A percentile compares a stretch with the other conserved stretches of the same genome.
These are phyloP conservation scores for Penicillium expansum DNA, from an alignment of 2,329 filamentous ascomycete genomes.

Conservation along the genomic window DNA sequence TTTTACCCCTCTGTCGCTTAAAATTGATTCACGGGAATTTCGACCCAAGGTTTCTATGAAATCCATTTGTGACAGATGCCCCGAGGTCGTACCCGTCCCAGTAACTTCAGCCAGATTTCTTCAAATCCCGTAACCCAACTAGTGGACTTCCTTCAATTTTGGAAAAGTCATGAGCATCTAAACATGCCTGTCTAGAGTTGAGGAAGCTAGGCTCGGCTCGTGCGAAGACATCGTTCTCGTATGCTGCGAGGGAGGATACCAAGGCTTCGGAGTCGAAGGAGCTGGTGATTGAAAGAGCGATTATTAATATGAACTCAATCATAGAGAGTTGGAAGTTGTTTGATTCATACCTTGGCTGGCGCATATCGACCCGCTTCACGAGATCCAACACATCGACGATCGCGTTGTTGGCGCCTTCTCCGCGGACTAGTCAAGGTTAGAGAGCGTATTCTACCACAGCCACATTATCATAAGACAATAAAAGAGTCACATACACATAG, in stretches of 20 bases:
- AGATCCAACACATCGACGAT: constrained; percentile 53
- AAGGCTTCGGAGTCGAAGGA: constrained; percentile 11
- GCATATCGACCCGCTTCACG: constrained; percentile 30
- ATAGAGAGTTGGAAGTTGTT: neutral
- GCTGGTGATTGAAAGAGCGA: neutral
- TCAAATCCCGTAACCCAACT: constrained; percentile 36
- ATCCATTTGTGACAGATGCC: neutral
- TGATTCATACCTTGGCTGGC: constrained; percentile 6
- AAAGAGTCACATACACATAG: constrained; percentile 52
- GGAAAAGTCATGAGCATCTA: constrained; percentile 55
- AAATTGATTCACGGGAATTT: neutral
- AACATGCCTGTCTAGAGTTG: constrained; percentile 52
- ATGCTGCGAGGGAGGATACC: constrained; percentile 27
- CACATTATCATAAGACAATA: too few relatives aligned
- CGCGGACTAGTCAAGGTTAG: constrained; percentile 46
- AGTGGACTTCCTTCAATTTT: constrained; percentile 43
- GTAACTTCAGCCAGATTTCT: neutral
- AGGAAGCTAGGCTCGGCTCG: constrained; percentile 50
- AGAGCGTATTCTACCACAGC: neutral
- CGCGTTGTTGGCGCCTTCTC: constrained; percentile 58
- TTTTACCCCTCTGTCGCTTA: too few relatives aligned
- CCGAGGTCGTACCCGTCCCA: neutral
- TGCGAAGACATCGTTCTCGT: constrained; percentile 47
- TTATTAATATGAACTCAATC: neutral
- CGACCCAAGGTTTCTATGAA: neutral